Conservation (phyloP, 1,284 basidiomycete genomes). For the Blastosporella zonata region DNA sequence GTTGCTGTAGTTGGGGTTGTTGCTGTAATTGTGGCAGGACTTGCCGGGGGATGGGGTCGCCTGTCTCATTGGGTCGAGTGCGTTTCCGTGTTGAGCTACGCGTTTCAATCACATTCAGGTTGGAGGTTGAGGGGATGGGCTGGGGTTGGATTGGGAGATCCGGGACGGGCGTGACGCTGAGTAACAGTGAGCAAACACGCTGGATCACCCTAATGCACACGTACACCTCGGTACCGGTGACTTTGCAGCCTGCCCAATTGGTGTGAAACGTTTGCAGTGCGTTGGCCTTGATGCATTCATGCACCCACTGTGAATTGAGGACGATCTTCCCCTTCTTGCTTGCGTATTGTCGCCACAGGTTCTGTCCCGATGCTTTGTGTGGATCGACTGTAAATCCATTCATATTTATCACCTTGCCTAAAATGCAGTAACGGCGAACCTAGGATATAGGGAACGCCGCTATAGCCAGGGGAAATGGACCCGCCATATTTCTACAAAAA, state of each 20-base stretch:
- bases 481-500: constrained; percentile 68
- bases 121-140: constrained; percentile 10
- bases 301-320: constrained; percentile 66
- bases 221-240: constrained; percentile 71
- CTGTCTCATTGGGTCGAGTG: constrained; percentile 8
- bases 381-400: constrained; percentile 56
- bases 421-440: constrained; percentile 41
- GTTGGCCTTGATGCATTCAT: constrained; percentile 65
- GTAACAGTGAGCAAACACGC: neutral
- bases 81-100: constrained; percentile 16
- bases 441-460: constrained; percentile 71
- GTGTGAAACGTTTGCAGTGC: constrained; percentile 68
- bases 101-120: constrained; percentile 1
- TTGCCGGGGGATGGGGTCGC: constrained; percentile 12
- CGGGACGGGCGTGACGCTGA: constrained; percentile 12
- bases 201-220: constrained; percentile 18
- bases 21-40: constrained; percentile 15
- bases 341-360: constrained; percentile 69
- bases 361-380: constrained; percentile 74
- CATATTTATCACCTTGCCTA: constrained; percentile 14
- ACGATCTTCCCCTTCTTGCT: constrained; percentile 76
- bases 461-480: constrained; percentile 66
- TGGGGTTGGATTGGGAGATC: constrained; percentile 4
- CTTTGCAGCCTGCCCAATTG: constrained; percentile 76
- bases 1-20: no score